Conservation (phyloP, 2,329 filamentous ascomycete genomes). For the Cordyceps pruinosa region DNA sequence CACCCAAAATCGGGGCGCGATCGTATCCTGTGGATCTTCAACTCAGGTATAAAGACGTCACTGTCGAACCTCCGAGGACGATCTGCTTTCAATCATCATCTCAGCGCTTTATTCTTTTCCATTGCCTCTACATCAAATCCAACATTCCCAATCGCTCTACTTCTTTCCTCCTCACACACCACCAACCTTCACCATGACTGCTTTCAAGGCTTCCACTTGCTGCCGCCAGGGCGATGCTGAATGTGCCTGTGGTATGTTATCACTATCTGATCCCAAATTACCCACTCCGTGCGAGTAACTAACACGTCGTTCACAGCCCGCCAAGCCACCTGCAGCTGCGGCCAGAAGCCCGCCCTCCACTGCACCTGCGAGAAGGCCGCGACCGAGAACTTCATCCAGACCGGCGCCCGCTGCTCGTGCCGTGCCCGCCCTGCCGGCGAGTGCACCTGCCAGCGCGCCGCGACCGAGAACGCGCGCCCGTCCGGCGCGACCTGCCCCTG, state of each 20-base stretch:
- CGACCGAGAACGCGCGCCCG: slow-evolving; percentile 59
- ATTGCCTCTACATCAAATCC: background rate
- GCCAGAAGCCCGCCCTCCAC: slow-evolving; percentile 76
- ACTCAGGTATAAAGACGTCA: slow-evolving; percentile 13
- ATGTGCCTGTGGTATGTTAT: slow-evolving; percentile 51
- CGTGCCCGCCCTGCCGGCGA: slow-evolving; percentile 69
- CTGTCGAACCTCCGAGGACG: background rate
- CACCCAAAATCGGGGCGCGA: background rate
- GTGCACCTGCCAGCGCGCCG: slow-evolving; percentile 73
- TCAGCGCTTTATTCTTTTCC: background rate
- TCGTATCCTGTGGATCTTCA: slow-evolving; percentile 1
- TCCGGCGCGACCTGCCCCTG: slow-evolving; percentile 64
- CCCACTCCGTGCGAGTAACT: background rate
- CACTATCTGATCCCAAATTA: background rate
- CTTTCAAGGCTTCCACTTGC: slow-evolving; percentile 42
- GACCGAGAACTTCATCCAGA: slow-evolving; percentile 61
- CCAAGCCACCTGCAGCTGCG: slow-evolving; percentile 77
- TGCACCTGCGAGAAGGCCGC: slow-evolving; percentile 76
- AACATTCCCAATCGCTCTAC: background rate
- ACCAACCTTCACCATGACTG: slow-evolving; percentile 3
- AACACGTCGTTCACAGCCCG: slow-evolving; percentile 38
- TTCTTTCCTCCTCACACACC: background rate
- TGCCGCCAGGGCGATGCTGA: slow-evolving; percentile 46
- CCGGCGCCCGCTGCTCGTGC: slow-evolving; percentile 75
- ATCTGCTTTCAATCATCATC: background rate